Conservation (phyloP, 495 filamentous ascomycete genomes). For the Aspergillus biplanus region DNA sequence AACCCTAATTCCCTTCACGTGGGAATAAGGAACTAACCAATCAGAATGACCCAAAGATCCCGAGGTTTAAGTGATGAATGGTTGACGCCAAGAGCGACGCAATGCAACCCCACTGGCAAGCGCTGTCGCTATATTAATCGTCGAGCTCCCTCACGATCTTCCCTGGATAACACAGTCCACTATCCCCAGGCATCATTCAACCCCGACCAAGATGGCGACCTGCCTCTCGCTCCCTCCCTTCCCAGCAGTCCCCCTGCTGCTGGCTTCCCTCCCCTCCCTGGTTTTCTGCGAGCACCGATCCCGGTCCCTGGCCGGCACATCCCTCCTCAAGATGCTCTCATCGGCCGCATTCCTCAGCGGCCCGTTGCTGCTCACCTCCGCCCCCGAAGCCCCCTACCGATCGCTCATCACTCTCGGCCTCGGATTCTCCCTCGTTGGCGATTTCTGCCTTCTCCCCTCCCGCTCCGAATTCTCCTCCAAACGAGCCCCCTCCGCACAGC, state of each 20-base stretch:
- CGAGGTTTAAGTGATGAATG: no score
- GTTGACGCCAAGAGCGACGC: no score
- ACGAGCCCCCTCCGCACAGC: slow-evolving; percentile 4
- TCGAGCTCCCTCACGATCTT: no score
- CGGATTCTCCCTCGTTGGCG: slow-evolving; percentile 20
- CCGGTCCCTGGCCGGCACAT: slow-evolving; percentile 22
- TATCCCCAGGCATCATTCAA: not conserved
- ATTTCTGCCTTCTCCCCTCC: slow-evolving; percentile 26
- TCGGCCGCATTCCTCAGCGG: slow-evolving; percentile 27
- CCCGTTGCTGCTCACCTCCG: slow-evolving; percentile 23
- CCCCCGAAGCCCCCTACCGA: slow-evolving; percentile 21
- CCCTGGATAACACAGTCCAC: no score
- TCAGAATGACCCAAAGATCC: no score
- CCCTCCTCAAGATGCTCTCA: slow-evolving; percentile 31
- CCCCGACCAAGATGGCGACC: not conserved
- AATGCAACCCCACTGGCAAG: no score
- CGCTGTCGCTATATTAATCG: no score
- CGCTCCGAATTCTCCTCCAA: slow-evolving; percentile 17
- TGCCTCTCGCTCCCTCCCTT: slow-evolving; percentile 9
- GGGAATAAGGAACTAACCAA: no score
- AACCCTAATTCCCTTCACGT: no score
- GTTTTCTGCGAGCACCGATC: slow-evolving; percentile 26
- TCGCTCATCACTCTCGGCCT: slow-evolving; percentile 3
- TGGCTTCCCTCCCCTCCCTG: slow-evolving; percentile 20
- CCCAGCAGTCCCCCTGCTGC: slow-evolving; percentile 17